A percentile compares a stretch with the other conserved stretches of the same genome.
phyloP scores from a whole-genome alignment of 495 filamentous ascomycete genomes.

The Aspergillus steynii region DNA sequence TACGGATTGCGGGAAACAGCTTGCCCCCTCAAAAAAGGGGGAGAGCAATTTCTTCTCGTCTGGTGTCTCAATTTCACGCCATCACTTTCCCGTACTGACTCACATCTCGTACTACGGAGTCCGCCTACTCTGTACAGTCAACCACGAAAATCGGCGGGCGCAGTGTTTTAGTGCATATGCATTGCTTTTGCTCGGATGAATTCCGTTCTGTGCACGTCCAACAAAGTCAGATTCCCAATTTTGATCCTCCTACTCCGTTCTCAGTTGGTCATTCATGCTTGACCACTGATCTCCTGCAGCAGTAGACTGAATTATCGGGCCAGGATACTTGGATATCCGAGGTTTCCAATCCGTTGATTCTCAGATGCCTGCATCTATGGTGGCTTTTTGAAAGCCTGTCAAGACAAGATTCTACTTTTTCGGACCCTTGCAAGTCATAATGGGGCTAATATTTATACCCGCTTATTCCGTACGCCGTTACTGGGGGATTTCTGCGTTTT shows the following conservation, averaged over 20 bases:
- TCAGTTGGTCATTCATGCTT: neutral
- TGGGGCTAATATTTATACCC: neutral
- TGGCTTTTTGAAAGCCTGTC: no score
- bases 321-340: neutral
- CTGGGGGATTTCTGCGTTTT: no score
- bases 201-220: neutral
- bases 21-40: no score
- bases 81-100: neutral
- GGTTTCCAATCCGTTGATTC: no score
- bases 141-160: neutral
- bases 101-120: neutral
- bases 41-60: neutral
- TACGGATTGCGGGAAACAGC: no score
- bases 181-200: neutral
- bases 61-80: neutral
- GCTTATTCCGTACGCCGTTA: no score
- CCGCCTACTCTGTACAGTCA: neutral
- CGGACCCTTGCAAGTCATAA: neutral
- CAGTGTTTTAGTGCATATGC: neutral
- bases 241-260: neutral
- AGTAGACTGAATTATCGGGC: neutral
- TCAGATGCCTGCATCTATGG: no score
- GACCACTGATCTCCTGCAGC: neutral
- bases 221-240: neutral
- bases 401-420: neutral